These are phyloP conservation scores for Somion occarium DNA, from an alignment of 1,284 basidiomycete species.

Conservation along the genomic window DNA sequence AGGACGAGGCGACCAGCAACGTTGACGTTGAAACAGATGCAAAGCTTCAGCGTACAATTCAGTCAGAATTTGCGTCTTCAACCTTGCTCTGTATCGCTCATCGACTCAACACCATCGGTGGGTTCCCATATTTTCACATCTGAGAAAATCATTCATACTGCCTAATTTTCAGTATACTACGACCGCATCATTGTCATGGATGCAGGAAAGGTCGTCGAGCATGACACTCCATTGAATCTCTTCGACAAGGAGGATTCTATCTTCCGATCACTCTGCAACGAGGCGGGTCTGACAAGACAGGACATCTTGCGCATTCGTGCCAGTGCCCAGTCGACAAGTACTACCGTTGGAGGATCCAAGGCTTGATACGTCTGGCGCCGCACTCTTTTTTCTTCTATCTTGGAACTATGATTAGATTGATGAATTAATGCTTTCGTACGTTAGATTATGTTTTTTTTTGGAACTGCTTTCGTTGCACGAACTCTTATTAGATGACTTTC, in stretches of 20 bases:
- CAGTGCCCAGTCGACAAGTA: slow-evolving; percentile 9
- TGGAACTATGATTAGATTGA: not conserved
- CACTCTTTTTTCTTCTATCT: not conserved
- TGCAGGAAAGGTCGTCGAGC: slow-evolving; percentile 64
- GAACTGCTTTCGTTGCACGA: not conserved
- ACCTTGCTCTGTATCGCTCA: slow-evolving; percentile 75
- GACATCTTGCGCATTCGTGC: slow-evolving; percentile 45
- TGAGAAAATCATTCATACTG: not conserved
- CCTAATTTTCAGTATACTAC: slow-evolving; percentile 48
- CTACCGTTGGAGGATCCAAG: not conserved
- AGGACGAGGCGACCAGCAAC: slow-evolving; percentile 79
- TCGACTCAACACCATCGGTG: slow-evolving; percentile 71
- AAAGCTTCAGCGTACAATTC: slow-evolving; percentile 72
- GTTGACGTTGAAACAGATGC: slow-evolving; percentile 82
- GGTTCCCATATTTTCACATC: slow-evolving; percentile 14
- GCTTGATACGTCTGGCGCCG: not conserved
- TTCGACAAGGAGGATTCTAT: slow-evolving; percentile 67
- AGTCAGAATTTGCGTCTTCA: slow-evolving; percentile 58
- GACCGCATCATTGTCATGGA: slow-evolving; percentile 79
- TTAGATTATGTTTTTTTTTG: not conserved
- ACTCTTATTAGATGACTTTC: slow-evolving; percentile 7
- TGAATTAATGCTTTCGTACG: not conserved
- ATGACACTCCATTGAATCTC: slow-evolving; percentile 74
- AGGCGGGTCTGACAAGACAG: slow-evolving; percentile 57
- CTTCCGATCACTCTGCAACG: slow-evolving; percentile 73